Conservation (phyloP, 2,329 filamentous ascomycete species). For the Aureobasidium pullulans region DNA sequence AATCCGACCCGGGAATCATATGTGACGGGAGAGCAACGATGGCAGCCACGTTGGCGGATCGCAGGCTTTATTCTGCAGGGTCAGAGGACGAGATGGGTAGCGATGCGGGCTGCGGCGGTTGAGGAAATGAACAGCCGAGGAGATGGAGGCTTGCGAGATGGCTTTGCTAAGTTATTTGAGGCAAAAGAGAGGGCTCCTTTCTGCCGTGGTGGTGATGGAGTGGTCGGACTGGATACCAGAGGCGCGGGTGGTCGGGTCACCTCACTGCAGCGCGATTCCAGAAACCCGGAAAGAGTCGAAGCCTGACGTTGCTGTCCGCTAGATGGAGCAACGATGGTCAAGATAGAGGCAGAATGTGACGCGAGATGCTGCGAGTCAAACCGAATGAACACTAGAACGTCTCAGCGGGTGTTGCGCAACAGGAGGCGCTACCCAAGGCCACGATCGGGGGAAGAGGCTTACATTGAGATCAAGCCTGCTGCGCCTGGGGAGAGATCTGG, state of each 20-base stretch:
- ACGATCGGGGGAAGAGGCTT: slow-evolving; percentile 24
- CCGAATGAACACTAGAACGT: slow-evolving; percentile 38
- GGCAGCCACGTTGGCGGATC: slow-evolving; percentile 54
- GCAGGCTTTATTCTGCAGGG: slow-evolving; percentile 9
- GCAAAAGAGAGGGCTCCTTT: not conserved
- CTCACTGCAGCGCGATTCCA: slow-evolving; percentile 7
- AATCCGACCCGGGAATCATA: slow-evolving; percentile 56
- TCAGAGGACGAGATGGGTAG: not conserved
- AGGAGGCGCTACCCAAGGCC: slow-evolving; percentile 29
- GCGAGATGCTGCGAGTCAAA: slow-evolving; percentile 36
- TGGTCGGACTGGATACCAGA: slow-evolving; percentile 1
- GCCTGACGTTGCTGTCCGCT: slow-evolving; percentile 20
- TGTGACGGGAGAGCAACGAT: slow-evolving; percentile 52
- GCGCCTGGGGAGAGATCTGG: slow-evolving; percentile 28
- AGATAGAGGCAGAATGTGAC: slow-evolving; percentile 25
- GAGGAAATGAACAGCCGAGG: slow-evolving; percentile 5
- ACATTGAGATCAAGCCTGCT: slow-evolving; percentile 11
- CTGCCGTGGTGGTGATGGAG: not conserved
- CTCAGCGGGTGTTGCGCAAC: slow-evolving; percentile 30
- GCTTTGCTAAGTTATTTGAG: slow-evolving; percentile 5
- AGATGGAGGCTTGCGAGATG: slow-evolving; percentile 1
- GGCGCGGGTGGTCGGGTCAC: not conserved
- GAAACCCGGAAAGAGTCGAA: slow-evolving; percentile 16
- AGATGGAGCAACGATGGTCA: slow-evolving; percentile 14
- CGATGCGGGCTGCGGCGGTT: slow-evolving; percentile 10